A percentile compares a stretch with the other conserved stretches of the same genome.
phyloP scores from a whole-genome alignment of 148 eudicot genomes.

The Camellia japonica region DNA sequence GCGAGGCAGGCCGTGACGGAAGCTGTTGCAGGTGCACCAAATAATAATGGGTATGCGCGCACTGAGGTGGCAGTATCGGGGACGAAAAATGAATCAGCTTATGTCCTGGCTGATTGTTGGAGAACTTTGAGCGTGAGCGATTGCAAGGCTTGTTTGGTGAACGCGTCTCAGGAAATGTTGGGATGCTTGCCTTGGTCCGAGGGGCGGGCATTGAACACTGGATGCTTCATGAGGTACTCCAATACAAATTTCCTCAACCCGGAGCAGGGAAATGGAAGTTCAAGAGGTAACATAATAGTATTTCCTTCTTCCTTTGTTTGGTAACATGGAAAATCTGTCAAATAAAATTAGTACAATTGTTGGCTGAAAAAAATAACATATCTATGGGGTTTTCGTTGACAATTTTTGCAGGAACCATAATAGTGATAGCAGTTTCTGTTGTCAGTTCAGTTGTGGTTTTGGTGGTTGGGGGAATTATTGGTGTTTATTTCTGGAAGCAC shows the following conservation, averaged over 20 bases:
- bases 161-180: conserved; percentile 34
- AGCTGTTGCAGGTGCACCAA: conserved; percentile 32
- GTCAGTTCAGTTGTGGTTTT: conserved; percentile 47
- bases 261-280: conserved; percentile 15
- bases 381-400: neutral
- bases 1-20: conserved; percentile 28
- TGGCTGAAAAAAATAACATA: no score
- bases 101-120: conserved; percentile 59
- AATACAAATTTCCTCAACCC: conserved; percentile 50
- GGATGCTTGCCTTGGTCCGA: conserved; percentile 57
- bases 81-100: conserved; percentile 34
- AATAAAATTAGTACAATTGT: no score
- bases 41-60: conserved; percentile 31
- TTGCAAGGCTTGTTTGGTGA: conserved; percentile 45
- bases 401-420: conserved; percentile 31
- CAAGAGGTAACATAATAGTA: conserved; percentile 27
- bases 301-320: no score
- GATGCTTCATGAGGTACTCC: conserved; percentile 67
- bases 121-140: conserved; percentile 36
- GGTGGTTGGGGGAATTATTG: conserved; percentile 32
- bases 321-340: no score
- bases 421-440: conserved; percentile 33
- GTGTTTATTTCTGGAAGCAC: conserved; percentile 37
- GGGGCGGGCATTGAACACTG: conserved; percentile 54
- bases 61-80: conserved; percentile 21